A percentile compares a stretch with the other conserved stretches of the same genome.
These are phyloP conservation scores for Cystoisospora suis DNA, from an alignment of 169 alveolate species.

Conservation along the genomic window DNA sequence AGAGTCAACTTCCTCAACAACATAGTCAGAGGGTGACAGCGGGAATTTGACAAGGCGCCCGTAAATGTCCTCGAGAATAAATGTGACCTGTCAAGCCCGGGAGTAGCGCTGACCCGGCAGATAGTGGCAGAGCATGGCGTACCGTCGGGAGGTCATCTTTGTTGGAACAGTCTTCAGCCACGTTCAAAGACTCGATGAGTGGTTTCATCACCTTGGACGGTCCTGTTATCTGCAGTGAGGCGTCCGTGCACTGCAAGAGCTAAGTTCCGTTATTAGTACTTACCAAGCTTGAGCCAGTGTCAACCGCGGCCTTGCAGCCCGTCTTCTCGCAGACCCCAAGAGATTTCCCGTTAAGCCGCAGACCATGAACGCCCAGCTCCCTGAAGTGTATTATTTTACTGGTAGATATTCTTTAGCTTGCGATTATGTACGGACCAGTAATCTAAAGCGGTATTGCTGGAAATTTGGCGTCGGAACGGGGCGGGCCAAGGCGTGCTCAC, in stretches of 20 bases:
- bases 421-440: conserved; percentile 40
- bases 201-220: conserved; percentile 82
- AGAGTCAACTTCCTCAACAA: conserved; percentile 72
- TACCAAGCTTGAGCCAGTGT: conserved; percentile 89
- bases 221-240: conserved; percentile 78
- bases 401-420: not conserved
- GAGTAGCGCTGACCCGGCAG: not conserved
- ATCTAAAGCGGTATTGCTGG: too few relatives aligned
- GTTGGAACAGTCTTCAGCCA: conserved; percentile 81
- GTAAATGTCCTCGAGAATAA: conserved; percentile 69
- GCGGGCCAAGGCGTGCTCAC: too few relatives aligned
- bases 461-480: too few relatives aligned
- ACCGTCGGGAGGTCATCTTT: conserved; percentile 74
- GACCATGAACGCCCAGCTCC: conserved; percentile 85
- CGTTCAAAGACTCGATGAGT: conserved; percentile 73
- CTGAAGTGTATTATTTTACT: conserved; percentile 75
- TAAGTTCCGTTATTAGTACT: not conserved
- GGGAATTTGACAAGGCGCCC: conserved; percentile 73
- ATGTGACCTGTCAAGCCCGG: conserved; percentile 61
- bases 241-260: not conserved
- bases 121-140: not conserved
- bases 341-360: conserved; percentile 77
- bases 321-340: conserved; percentile 71
- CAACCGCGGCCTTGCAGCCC: conserved; percentile 90
- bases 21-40: conserved; percentile 76